Base-by-base conservation (phyloP, 2,329 filamentous ascomycete genomes). In the Apiospora sp. region DNA sequence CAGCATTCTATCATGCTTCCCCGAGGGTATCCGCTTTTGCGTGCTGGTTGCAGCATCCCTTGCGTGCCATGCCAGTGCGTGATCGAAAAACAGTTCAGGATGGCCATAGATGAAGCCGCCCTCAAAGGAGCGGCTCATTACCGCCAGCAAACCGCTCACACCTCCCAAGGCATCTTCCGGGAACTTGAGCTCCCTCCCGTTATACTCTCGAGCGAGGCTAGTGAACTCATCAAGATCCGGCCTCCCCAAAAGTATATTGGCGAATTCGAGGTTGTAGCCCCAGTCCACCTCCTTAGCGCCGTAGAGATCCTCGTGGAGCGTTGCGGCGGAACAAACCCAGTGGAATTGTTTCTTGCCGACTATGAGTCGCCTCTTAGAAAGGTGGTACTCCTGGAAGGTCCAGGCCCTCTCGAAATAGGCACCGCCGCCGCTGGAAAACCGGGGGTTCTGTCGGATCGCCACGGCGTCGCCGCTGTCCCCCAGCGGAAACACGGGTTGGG, bases 111-210 rank as follows among this genome's bases (percentile, higher is more conserved):
- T 48, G 34, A 71, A 69, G 3, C 71, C 64, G 3, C 64, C 64
- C 13, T 41, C 22, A n/a, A 68, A 72, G 3, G 64, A 41, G 19
- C 48, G 46, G 46, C 30, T 30, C 2, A 69, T 22, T 7, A 72
- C 4, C 12, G 34, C 12, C 4, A 72, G 46, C 3, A 72, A 48
- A 5, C 64, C 64, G 67, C 16, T 49, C 2, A 54, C 43, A 19
- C 71, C 71, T 34, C 64, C 43, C 24, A 72, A 34, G 14, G 71
- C 71, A 43, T 72, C 71, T 48, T 69, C 71, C 5, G 61, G 61
- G 27, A 68, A 69, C 8, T 22, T 43, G 22, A 72, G 71, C 3
- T 68, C 16, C 10, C 71, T 46, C 4, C 22, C 24, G 14, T 44
- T 72, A 27, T 69, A 72, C 34, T 69, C 64, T 0, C 19, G 5